Evolutionary conservation across 495 filamentous ascomycete species (phyloP), one percentile per base, ranked within the genome.

Genomic region (Podospora sp.): DNA sequence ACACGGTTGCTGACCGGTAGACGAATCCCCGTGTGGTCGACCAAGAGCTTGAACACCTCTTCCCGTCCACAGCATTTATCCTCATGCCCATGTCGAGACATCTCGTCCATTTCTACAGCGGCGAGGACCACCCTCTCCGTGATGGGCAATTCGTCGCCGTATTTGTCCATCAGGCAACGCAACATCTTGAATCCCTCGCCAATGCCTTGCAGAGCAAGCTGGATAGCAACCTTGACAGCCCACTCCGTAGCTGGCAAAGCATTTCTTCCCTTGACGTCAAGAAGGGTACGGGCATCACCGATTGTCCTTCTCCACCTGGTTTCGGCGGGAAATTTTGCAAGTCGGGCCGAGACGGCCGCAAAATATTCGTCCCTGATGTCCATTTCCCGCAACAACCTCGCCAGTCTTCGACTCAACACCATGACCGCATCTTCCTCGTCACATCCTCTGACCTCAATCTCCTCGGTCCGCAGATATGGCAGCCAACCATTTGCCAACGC

Each of bases 301-400:
- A 55, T 55, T 6, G 52, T 22, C 52, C 52, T 55, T n/a, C 24
- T 55, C 52, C 21, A 55, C n/a, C 52, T 55, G 25, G 52, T 26
- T 6, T 22, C 52, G 1, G 1, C 2, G 2, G 9, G 8, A 14
- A 26, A 26, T 11, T n/a, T n/a, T 2, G 2, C n/a, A 2, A 55
- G 52, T 2, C 52, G 52, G 16, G 2, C 20, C n/a, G 9, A 11
- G 14, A n/a, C 7, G 6, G 52, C 6, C 5, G 20, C 14, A 12
- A 55, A 55, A n/a, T 55, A 55, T 4, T 55, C 52, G 25, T 55
- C 52, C 3, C 2, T 26, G 14, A 55, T 6, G 2, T 12, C 6
- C 9, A 55, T 22, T 14, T n/a, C 9, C 14, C 20, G 21, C 20
- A 55, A 12, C 2, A 55, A n/a, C 52, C 14, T 22, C 22, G 8